Evolutionary conservation across 176 grass and related monocot species (phyloP).

Genomic region (Zoysia japonica): DNA sequence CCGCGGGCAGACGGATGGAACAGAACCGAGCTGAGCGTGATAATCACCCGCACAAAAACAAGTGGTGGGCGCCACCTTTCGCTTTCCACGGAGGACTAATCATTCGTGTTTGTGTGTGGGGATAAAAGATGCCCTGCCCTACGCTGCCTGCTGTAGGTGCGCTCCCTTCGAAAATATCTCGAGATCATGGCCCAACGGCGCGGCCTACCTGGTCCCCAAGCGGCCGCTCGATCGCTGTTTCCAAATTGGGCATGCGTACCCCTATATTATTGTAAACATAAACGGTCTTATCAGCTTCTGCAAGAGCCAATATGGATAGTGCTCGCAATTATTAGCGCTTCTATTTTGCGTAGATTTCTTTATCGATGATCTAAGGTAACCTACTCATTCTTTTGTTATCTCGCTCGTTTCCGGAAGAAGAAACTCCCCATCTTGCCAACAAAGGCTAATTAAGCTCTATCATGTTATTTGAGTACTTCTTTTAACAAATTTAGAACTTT

Average conservation of each 20-base stretch:
- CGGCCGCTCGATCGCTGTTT: not conserved
- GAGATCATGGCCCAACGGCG: not conserved
- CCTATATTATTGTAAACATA: not conserved
- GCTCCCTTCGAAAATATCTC: constrained; percentile 53
- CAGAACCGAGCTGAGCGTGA: not conserved
- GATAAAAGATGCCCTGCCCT: not conserved
- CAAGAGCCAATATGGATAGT: not conserved
- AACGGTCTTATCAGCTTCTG: not conserved
- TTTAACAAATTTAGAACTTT: too few species aligned
- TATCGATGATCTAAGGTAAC: not conserved
- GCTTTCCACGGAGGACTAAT: not conserved
- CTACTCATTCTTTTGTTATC: not conserved
- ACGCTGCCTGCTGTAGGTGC: constrained; percentile 15
- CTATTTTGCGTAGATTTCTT: too few species aligned
- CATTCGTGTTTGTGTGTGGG: not conserved
- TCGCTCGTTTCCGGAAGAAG: not conserved
- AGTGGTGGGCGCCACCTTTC: not conserved
- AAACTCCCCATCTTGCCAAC: not conserved
- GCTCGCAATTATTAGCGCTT: not conserved
- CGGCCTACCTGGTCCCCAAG: constrained; percentile 1
- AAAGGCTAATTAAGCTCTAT: not conserved
- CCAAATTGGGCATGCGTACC: not conserved
- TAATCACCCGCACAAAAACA: not conserved
- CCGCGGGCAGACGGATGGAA: not conserved
- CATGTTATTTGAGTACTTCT: too few species aligned